Base-by-base conservation (phyloP, 2,329 filamentous ascomycete genomes). In the Alternaria triticina region DNA sequence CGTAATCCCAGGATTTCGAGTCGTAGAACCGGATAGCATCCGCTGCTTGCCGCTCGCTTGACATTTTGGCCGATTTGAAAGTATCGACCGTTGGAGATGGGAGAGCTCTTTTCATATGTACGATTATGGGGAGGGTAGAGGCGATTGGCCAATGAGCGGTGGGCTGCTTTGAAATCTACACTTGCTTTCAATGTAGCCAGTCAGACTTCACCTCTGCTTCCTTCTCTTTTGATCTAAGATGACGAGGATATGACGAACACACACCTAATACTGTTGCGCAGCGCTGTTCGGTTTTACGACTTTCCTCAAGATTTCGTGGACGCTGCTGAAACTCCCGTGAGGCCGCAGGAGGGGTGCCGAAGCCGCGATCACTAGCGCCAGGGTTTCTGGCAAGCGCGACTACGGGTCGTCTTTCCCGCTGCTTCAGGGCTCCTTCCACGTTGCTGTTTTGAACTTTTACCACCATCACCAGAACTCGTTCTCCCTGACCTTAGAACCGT, bases 11-110 rank as follows among this genome's bases (percentile, higher is more conserved):
- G 6, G 77, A 75, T 17, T 76, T 78, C 13, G 69, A 66, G 50
- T 81, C 76, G 62, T 83, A 79, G 47, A 80, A 73, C 10, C 67
- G 68, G 50, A 78, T 73, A 8, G 76, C 76, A 17, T 67, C 63
- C n/a, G 73, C 69, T 43, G 73, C 68, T 62, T 79, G 76, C 55
- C 66, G 61, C 30, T 70, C 63, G 23, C 55, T 43, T 40, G 63
- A 49, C 68, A 72, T 74, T 20, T 43, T 66, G 51, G 8, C 22
- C 23, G 46, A 23, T 15, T 43, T 36, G 5, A 13, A 17, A 43
- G 4, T 23, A 51, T 30, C 28, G 20, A 11, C 52, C 7, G 27
- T 54, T 17, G 50, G 25, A 12, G 20, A 25, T 54, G 54, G n/a
- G n/a, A 36, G 25, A 15, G 22, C 25, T 22, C 15, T 17, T n/a